Base-by-base conservation (phyloP, 2,329 filamentous ascomycete genomes). In the Neurospora crassa region DNA sequence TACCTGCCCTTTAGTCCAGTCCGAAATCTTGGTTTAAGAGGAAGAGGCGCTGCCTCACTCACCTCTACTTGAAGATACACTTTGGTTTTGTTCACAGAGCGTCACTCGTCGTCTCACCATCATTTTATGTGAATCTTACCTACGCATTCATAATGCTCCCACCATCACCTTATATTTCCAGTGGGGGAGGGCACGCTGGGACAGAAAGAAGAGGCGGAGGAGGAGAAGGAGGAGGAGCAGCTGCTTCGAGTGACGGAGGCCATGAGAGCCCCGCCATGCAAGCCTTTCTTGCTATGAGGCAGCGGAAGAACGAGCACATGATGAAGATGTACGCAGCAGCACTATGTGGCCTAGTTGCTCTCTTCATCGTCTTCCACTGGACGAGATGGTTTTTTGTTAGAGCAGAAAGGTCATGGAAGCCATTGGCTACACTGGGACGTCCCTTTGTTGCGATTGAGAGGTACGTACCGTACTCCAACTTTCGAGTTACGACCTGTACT, bases 341-440 rank as follows among this genome's bases (percentile, higher is more conserved):
- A 10, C 70, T 80, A 12, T 76, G 76, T 59, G 76, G 78, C 24
- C 72, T 80, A 67, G 74, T 80, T 41, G 78, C 74, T 40, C 45
- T 79, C 24, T 79, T 79, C 69, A 72, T 78, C 24, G 37, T 80
- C 29, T 72, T 77, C 40, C 78, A 79, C 73, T 79, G 78, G 77
- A 73, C 75, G 0, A 76, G 78, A 14, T 72, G 72, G 69, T 37
- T 77, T 2, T 74, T 71, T 53, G 75, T 72, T n/a, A 76, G 70
- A 29, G 20, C 75, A 14, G 73, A 74, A 42, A 68, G 69, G 63
- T 73, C 75, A 14, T 74, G 72, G 47, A 70, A 68, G 24, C 68
- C 73, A 5, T 63, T 74, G 1, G 68, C 77, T 4, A 16, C 68
- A 5, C n/a, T 77, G 16, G 70, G 72, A 10, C 73, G 71, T 12